Evolutionary conservation across 139 green algal species (phyloP).

Genomic region (Parachlorella kessleri): DNA sequence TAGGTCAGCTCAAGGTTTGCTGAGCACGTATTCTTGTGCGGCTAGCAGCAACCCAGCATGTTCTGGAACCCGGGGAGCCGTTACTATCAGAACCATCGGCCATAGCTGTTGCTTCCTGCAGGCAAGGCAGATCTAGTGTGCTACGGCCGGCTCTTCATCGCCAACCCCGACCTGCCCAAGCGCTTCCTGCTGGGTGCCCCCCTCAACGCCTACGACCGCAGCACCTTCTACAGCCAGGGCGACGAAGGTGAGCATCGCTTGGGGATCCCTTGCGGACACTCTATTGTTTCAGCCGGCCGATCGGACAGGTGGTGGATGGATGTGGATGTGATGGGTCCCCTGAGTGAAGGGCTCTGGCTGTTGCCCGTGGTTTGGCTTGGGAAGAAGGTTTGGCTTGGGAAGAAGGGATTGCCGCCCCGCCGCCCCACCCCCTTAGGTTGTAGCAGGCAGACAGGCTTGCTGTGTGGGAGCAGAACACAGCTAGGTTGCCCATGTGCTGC

Average conservation of each 20-base stretch:
- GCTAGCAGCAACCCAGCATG: too few relatives aligned
- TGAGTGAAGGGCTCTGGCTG: too few relatives aligned
- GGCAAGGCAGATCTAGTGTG: conserved; percentile 42
- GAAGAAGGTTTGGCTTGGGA: not conserved
- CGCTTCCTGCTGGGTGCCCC: conserved; percentile 59
- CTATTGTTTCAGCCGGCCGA: too few relatives aligned
- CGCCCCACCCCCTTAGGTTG: not conserved
- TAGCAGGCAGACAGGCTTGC: not conserved
- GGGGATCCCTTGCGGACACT: not conserved
- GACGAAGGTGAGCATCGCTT: conserved; percentile 9
- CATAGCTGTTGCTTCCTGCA: conserved; percentile 52
- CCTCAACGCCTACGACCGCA: conserved; percentile 79
- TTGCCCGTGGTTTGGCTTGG: too few relatives aligned
- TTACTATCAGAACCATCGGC: too few relatives aligned
- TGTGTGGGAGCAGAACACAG: too few relatives aligned
- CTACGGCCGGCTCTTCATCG: conserved; percentile 54
- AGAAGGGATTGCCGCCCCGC: not conserved
- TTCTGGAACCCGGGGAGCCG: too few relatives aligned
- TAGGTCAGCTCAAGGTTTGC: too few relatives aligned
- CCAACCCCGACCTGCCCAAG: conserved; percentile 82
- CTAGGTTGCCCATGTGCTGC: not conserved
- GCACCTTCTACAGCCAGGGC: conserved; percentile 74
- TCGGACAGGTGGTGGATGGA: too few relatives aligned
- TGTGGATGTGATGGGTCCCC: too few relatives aligned
- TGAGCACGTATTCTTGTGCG: too few relatives aligned